Conservation (phyloP, 2,329 filamentous ascomycete genomes). For the Rutstroemia sp. region DNA sequence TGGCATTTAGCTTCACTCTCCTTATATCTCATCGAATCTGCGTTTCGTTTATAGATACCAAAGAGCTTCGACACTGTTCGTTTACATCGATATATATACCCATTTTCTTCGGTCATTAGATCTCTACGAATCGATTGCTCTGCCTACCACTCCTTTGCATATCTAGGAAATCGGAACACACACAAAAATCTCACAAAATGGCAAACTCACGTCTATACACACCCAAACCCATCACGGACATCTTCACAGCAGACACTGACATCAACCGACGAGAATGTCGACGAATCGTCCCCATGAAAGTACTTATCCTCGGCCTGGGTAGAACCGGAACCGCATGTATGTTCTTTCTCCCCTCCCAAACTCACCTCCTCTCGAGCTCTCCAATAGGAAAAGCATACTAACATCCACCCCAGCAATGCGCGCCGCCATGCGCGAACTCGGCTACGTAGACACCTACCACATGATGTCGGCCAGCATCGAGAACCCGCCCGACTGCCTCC, state of each 20-base stretch:
- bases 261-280: constrained; percentile 60
- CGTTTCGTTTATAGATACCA: too few species aligned
- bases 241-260: constrained; percentile 59
- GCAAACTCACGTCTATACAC: constrained; percentile 15
- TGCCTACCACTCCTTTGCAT: background rate
- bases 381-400: background rate
- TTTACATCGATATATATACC: too few species aligned
- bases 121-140: background rate
- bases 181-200: constrained; percentile 10
- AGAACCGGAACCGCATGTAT: constrained; percentile 64
- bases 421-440: constrained; percentile 57
- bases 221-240: constrained; percentile 46
- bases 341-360: constrained; percentile 20
- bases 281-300: constrained; percentile 63
- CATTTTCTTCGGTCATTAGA: background rate
- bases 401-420: constrained; percentile 44
- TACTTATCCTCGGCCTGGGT: constrained; percentile 62
- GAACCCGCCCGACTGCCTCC: constrained; percentile 56
- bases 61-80: too few species aligned
- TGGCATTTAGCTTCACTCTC: too few species aligned
- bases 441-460: constrained; percentile 64
- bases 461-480: constrained; percentile 65
- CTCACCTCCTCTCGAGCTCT: background rate
- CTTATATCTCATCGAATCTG: too few species aligned
- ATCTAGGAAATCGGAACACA: background rate